Percentiles rank a stretch among this genome's conserved stretches.
Conservation (phyloP, 164 flowering plant species). For the Berberis vulgaris region DNA sequence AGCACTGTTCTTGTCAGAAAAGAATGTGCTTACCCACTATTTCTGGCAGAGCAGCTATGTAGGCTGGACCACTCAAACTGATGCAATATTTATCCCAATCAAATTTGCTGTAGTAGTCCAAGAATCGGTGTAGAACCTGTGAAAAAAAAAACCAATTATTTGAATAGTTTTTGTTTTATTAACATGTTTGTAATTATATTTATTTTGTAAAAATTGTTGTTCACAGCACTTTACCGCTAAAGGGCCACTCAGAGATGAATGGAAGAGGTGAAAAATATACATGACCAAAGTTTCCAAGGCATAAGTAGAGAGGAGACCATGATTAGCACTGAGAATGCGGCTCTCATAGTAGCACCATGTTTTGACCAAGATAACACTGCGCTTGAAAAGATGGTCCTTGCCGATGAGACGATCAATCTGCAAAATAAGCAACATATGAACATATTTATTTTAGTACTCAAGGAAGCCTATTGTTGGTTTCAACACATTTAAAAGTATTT, state of each 20-base stretch:
- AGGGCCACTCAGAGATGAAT: constrained; percentile 64
- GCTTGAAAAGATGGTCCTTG: constrained; percentile 72
- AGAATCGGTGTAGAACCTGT: constrained; percentile 13
- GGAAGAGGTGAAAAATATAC: constrained; percentile 68
- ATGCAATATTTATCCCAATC: constrained; percentile 43
- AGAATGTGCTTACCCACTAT: constrained; percentile 46
- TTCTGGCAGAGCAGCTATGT: constrained; percentile 57
- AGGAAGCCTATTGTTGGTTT: too few species aligned
- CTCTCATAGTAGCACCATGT: constrained; percentile 98
- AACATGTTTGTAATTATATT: not conserved
- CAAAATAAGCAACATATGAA: not conserved
- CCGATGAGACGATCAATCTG: constrained; percentile 73
- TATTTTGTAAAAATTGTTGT: not conserved
- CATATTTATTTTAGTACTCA: not conserved
- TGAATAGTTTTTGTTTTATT: not conserved
- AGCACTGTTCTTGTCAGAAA: not conserved
- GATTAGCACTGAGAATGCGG: constrained; percentile 90
- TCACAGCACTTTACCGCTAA: constrained; percentile 34
- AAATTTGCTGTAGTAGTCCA: constrained; percentile 69
- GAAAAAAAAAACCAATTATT: not conserved
- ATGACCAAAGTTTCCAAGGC: constrained; percentile 85
- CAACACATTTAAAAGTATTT: not conserved
- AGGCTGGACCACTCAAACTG: constrained; percentile 50
- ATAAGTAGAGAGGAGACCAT: constrained; percentile 88
- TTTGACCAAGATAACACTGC: constrained; percentile 76